Evolutionary conservation across 805 yeast species (phyloP), one percentile per base, ranked within the genome.

Genomic region (Hanseniaspora meyeri): DNA sequence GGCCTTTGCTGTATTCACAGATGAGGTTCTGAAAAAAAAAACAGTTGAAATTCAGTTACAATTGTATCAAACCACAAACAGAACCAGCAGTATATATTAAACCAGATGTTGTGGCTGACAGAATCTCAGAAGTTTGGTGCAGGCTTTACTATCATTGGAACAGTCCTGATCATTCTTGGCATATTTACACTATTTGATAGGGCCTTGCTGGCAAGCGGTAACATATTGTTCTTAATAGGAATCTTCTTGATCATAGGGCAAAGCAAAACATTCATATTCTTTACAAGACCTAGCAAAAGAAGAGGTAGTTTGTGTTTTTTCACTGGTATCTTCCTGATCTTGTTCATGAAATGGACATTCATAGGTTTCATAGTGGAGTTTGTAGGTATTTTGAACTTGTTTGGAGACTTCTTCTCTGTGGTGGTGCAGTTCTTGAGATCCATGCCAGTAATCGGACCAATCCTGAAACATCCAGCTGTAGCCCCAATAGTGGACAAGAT

Each of bases 361-460:
- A 63, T 83, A 29, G 98, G 98, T 9, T 91, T 93, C 65, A 66
- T 83, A 1, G 71, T 91, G 42, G 98, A 91, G 68, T 79, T 84
- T 51, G 72, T 90, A 60, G 98, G 98, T n/a, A 87, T 91, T 29
- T 70, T 91, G 59, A 90, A 87, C 8, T 73, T 91, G 39, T 91
- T 93, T 71, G 98, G 89, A 39, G 97, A 93, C 70, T 90, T 93
- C 69, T 86, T 91, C 65, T 88, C 95, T 29, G 87, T 95, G 12
- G 82, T 93, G 48, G 79, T 91, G 12, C 85, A 87, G 62, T 91
- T 93, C 65, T 74, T 91, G 64, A 77, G 97, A 68, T 84, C 95
- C 6, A 69, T 91, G 63, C 98, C 98, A 2, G 67, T 85, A 58
- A 81, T 93, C 59, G 97, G 97, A 0, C 90, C 95, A 29, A 58